These are phyloP conservation scores for Tardiomyces digboiensis DNA, from an alignment of 1,139 yeast species.

Conservation along the genomic window DNA sequence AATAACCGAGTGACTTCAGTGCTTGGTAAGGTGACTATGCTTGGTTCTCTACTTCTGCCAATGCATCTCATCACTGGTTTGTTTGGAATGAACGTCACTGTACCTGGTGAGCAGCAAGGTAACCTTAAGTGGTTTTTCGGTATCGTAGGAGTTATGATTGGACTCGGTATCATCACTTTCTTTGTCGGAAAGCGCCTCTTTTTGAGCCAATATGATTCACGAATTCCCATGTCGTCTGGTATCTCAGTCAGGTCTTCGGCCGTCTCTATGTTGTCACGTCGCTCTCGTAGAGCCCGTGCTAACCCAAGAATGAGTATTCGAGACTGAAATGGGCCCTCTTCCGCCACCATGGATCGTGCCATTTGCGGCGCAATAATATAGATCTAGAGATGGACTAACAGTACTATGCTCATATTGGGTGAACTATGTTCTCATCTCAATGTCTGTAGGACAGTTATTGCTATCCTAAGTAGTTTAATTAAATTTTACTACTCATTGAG, in stretches of 20 bases:
- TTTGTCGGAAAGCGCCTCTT: conserved; percentile 7
- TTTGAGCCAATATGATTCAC: background rate
- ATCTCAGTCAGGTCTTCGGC: conserved; percentile 8
- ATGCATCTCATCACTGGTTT: conserved; percentile 85
- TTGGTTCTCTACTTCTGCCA: conserved; percentile 89
- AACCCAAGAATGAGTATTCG: background rate
- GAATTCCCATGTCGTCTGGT: background rate
- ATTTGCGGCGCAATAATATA: no score
- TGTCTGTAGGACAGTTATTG: no score
- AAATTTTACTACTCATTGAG: no score
- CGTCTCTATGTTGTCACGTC: conserved; percentile 10
- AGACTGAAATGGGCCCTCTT: no score
- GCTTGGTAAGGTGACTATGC: conserved; percentile 77
- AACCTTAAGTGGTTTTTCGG: conserved; percentile 58
- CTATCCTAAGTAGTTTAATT: no score
- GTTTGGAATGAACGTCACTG: conserved; percentile 91
- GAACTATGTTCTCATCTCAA: no score
- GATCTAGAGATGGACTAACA: no score
- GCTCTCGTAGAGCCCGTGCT: background rate
- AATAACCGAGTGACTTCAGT: conserved; percentile 79
- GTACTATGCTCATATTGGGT: no score
- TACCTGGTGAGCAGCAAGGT: conserved; percentile 56
- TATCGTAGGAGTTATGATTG: conserved; percentile 45
- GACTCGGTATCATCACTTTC: conserved; percentile 28
- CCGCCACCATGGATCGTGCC: no score